These are phyloP conservation scores for Juncus effusus DNA, from an alignment of 176 grass and related monocot genomes.

Conservation along the genomic window DNA sequence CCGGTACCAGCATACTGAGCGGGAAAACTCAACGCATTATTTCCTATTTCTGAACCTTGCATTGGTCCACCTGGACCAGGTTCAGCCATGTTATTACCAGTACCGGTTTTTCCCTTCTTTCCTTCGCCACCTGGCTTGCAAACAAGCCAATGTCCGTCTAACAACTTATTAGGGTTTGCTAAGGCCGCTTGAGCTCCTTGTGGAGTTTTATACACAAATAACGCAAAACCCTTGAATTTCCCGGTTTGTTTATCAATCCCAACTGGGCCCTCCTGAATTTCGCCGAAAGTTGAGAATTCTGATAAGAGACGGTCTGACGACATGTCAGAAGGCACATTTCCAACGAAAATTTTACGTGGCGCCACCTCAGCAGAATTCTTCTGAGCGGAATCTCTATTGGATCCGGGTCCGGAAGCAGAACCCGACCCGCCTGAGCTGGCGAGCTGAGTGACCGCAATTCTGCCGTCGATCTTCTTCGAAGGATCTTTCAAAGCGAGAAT, in stretches of 20 bases:
- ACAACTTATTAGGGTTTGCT: slow-evolving; percentile 64
- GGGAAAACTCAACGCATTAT: slow-evolving; percentile 5
- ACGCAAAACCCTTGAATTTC: slow-evolving; percentile 79
- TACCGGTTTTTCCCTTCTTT: slow-evolving; percentile 68
- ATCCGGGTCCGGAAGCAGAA: slow-evolving; percentile 24
- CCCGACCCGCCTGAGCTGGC: slow-evolving; percentile 65
- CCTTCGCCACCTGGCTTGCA: slow-evolving; percentile 94
- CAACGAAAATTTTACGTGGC: slow-evolving; percentile 91
- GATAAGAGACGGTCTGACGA: slow-evolving; percentile 73
- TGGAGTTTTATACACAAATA: slow-evolving; percentile 94
- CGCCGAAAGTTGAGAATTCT: slow-evolving; percentile 66
- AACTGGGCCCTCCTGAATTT: slow-evolving; percentile 95
- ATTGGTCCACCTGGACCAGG: slow-evolving; percentile 39
- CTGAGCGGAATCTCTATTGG: neutral
- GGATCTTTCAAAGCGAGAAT: slow-evolving; percentile 90
- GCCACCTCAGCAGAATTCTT: slow-evolving; percentile 44
- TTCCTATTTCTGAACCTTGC: slow-evolving; percentile 11
- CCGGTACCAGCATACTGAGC: slow-evolving; percentile 59
- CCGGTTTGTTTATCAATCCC: slow-evolving; percentile 95
- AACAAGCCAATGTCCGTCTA: slow-evolving; percentile 82
- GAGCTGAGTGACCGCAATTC: slow-evolving; percentile 88
- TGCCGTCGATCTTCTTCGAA: slow-evolving; percentile 94
- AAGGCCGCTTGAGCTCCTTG: slow-evolving; percentile 72
- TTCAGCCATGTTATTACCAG: slow-evolving; percentile 34
- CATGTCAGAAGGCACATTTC: slow-evolving; percentile 87